Evolutionary conservation across 2,329 filamentous ascomycete genomes (phyloP).

Genomic region (Colletotrichum sp.): DNA sequence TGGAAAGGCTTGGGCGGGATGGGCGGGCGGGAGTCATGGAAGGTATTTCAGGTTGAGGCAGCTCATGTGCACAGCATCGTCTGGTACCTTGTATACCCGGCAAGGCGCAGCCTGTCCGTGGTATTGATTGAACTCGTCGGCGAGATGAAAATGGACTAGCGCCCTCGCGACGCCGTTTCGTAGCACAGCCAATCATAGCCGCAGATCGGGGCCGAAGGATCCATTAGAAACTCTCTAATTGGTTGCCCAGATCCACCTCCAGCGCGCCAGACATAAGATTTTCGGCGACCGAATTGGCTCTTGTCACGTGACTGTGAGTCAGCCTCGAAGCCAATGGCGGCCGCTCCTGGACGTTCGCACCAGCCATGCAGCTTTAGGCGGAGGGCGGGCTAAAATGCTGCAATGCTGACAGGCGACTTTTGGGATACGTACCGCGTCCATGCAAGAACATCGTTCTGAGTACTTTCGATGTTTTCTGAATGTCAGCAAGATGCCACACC

Average conservation of each 20-base stretch:
- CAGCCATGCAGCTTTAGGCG: not conserved
- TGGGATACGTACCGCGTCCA: not conserved
- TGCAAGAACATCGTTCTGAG: not conserved
- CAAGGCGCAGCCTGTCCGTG: constrained; percentile 21
- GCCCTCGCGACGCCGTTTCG: not conserved
- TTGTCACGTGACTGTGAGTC: constrained; percentile 24
- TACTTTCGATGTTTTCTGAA: not conserved
- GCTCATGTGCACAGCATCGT: not conserved
- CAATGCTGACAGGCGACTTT: not conserved
- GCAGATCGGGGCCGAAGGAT: not conserved
- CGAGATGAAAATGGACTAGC: constrained; percentile 46
- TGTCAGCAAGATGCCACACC: not conserved
- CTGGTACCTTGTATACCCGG: constrained; percentile 2
- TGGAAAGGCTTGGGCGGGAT: not conserved
- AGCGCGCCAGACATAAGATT: constrained; percentile 29
- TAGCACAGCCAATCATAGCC: constrained; percentile 31
- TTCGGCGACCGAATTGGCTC: constrained; percentile 37
- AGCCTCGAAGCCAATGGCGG: constrained; percentile 22
- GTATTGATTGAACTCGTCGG: constrained; percentile 35
- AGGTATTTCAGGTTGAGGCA: constrained; percentile 26
- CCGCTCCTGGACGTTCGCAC: not conserved
- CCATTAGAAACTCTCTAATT: constrained; percentile 25
- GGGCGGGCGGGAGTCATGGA: constrained; percentile 25
- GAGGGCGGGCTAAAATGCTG: not conserved
- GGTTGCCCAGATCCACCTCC: constrained; percentile 27